A percentile compares a stretch with the other conserved stretches of the same genome.
Conservation (phyloP, 495 filamentous ascomycete genomes). For the Stereocaulon alpinum region DNA sequence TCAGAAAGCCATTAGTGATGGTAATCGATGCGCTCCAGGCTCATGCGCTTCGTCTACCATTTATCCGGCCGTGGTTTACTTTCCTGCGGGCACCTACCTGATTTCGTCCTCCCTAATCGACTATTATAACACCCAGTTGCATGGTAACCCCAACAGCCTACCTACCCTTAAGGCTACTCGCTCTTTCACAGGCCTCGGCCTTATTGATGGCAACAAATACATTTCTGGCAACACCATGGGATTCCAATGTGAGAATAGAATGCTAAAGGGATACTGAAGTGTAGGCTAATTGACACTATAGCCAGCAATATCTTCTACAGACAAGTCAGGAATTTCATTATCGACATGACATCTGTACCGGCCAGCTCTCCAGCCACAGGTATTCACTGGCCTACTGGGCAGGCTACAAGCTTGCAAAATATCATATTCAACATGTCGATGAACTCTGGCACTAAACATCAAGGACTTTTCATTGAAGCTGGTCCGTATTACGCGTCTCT, state of each 20-base stretch:
- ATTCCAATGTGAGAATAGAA: slow-evolving; percentile 29
- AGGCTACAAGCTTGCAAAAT: slow-evolving; percentile 71
- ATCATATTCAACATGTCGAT: slow-evolving; percentile 60
- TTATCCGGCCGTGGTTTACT: slow-evolving; percentile 51
- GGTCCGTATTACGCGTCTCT: slow-evolving; percentile 32
- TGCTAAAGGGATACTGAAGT: background rate
- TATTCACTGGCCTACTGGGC: slow-evolving; percentile 68
- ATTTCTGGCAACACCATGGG: slow-evolving; percentile 26
- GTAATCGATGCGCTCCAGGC: slow-evolving; percentile 40
- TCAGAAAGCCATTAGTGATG: slow-evolving; percentile 47
- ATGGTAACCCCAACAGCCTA: slow-evolving; percentile 53
- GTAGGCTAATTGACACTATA: background rate
- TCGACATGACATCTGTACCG: slow-evolving; percentile 59
- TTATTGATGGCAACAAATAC: slow-evolving; percentile 63
- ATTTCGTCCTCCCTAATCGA: slow-evolving; percentile 46
- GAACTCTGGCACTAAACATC: slow-evolving; percentile 46
- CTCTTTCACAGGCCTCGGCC: slow-evolving; percentile 49
- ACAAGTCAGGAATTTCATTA: slow-evolving; percentile 65
- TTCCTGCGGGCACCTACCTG: slow-evolving; percentile 54
- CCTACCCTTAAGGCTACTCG: slow-evolving; percentile 56
- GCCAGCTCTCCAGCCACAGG: slow-evolving; percentile 43
- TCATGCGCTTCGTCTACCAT: slow-evolving; percentile 38
- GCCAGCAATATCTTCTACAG: slow-evolving; percentile 67
- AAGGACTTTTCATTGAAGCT: slow-evolving; percentile 66
- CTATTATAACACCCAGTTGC: slow-evolving; percentile 56